phyloP scores from a whole-genome alignment of 371 early-diverging fungal species.

The Rhizopus stolonifer region DNA sequence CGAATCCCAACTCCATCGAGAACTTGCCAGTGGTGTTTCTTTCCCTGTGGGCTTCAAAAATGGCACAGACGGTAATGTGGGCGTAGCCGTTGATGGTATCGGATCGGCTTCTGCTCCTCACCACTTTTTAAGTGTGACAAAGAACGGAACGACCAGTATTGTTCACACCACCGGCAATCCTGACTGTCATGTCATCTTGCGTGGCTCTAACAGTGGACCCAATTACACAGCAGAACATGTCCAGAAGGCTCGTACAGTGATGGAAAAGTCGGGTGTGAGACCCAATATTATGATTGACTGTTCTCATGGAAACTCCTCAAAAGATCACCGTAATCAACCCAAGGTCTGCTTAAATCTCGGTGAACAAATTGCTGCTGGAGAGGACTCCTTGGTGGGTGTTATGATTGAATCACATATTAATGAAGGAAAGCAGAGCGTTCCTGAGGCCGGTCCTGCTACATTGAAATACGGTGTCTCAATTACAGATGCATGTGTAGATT shows the following conservation, averaged over 20 bases:
- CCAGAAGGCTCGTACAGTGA: slow-evolving; percentile 46
- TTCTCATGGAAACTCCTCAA: slow-evolving; percentile 81
- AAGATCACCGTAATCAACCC: slow-evolving; percentile 73
- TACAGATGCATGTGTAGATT: slow-evolving; percentile 85
- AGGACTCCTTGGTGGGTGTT: slow-evolving; percentile 76
- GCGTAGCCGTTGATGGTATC: slow-evolving; percentile 92
- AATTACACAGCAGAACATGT: slow-evolving; percentile 77
- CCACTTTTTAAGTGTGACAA: slow-evolving; percentile 92
- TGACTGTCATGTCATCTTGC: slow-evolving; percentile 50
- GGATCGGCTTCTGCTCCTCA: slow-evolving; percentile 83
- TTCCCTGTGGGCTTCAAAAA: slow-evolving; percentile 97
- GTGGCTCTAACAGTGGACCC: slow-evolving; percentile 83
- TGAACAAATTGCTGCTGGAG: slow-evolving; percentile 68
- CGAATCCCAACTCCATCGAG: slow-evolving; percentile 91
- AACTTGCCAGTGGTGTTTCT: slow-evolving; percentile 90
- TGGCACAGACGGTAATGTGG: slow-evolving; percentile 87
- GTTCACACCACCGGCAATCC: slow-evolving; percentile 86
- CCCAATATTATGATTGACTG: slow-evolving; percentile 80
- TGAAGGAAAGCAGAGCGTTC: slow-evolving; percentile 85
- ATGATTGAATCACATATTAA: slow-evolving; percentile 93
- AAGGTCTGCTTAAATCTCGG: slow-evolving; percentile 56
- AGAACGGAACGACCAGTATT: slow-evolving; percentile 90
- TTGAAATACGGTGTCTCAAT: slow-evolving; percentile 82
- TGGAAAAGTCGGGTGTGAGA: slow-evolving; percentile 59
- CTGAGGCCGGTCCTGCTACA: slow-evolving; percentile 60